Conservation (phyloP, 2,329 filamentous ascomycete species). For the Graphilbum fragrans region DNA sequence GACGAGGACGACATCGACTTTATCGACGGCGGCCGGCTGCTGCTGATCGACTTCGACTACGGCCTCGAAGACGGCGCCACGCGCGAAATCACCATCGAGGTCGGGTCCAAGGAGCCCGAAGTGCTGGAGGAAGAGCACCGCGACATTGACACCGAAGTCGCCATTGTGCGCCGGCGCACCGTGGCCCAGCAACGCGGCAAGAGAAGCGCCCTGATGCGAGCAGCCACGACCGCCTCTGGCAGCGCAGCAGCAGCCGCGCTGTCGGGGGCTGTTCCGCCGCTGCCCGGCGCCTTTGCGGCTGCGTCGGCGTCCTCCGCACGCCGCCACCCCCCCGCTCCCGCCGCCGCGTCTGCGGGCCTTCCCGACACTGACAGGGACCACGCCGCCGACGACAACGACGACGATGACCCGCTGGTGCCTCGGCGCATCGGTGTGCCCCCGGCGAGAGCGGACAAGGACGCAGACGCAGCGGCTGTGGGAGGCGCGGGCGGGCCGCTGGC, state of each 20-base stretch:
- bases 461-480: not conserved
- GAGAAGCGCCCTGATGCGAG: conserved; percentile 33
- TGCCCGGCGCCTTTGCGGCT: not conserved
- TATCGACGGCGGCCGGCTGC: conserved; percentile 65
- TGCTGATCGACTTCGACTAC: conserved; percentile 64
- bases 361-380: not conserved
- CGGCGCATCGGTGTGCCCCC: conserved; percentile 30
- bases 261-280: too few relatives aligned
- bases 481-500: conserved; percentile 3
- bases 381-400: conserved; percentile 13
- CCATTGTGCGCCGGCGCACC: conserved; percentile 63
- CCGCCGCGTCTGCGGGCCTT: not conserved
- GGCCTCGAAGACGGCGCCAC: conserved; percentile 40
- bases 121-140: conserved; percentile 60
- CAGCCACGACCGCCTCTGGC: conserved; percentile 29
- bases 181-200: conserved; percentile 48
- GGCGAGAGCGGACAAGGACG: too few relatives aligned
- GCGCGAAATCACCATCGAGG: conserved; percentile 55
- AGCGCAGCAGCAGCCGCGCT: not conserved
- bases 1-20: conserved; percentile 65
- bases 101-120: conserved; percentile 59
- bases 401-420: conserved; percentile 41
- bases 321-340: not conserved
- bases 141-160: conserved; percentile 67
- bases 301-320: not conserved